These are phyloP conservation scores for Penicillium tannophilum DNA, from an alignment of 495 filamentous ascomycete species.

Conservation along the genomic window DNA sequence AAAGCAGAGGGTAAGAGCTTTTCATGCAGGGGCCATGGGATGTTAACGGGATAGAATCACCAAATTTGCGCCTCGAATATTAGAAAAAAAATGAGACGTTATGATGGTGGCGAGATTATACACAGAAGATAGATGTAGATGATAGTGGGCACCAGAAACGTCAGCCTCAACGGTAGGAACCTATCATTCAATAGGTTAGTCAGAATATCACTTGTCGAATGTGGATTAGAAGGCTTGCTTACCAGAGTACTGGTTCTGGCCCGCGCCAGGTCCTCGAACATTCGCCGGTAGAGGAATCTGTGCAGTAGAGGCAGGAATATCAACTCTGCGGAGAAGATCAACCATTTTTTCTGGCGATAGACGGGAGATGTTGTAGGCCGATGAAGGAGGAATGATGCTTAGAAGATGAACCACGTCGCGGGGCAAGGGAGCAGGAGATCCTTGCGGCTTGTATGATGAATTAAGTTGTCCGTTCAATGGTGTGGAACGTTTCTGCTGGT, in stretches of 20 bases:
- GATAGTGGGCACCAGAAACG: not conserved
- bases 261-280: slow-evolving; percentile 31
- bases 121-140: slow-evolving; percentile 12
- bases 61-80: slow-evolving; percentile 24
- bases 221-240: slow-evolving; percentile 14
- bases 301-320: slow-evolving; percentile 60
- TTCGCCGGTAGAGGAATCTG: slow-evolving; percentile 46
- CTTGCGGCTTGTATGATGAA: slow-evolving; percentile 44
- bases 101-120: slow-evolving; percentile 15
- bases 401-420: slow-evolving; percentile 79
- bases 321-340: slow-evolving; percentile 65
- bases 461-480: slow-evolving; percentile 38
- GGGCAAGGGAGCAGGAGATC: slow-evolving; percentile 61
- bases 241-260: slow-evolving; percentile 41
- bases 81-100: slow-evolving; percentile 9
- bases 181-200: slow-evolving; percentile 15
- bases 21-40: slow-evolving; percentile 15
- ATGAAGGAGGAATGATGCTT: slow-evolving; percentile 76
- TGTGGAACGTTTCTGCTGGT: slow-evolving; percentile 67
- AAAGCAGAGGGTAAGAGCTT: not conserved
- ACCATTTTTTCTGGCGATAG: slow-evolving; percentile 75
- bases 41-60: slow-evolving; percentile 14
- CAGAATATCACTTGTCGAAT: not conserved
- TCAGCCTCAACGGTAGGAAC: slow-evolving; percentile 34
- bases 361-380: slow-evolving; percentile 64